Evolutionary conservation across 169 alveolate species (phyloP).

Genomic region (Toxoplasma gondii): DNA sequence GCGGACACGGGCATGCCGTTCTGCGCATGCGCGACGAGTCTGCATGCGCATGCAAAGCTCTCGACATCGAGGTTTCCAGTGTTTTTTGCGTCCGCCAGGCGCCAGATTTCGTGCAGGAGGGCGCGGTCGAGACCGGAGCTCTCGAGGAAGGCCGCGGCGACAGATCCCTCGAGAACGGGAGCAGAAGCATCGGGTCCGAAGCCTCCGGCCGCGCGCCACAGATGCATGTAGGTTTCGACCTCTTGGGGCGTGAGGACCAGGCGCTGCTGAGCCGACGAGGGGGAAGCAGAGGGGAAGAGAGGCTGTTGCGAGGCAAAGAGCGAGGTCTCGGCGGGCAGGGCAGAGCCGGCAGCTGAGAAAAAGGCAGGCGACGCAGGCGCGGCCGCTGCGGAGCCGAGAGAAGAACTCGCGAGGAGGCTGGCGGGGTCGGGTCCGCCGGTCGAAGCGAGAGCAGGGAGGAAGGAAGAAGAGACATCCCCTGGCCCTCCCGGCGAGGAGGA

Average conservation of each 20-base stretch:
- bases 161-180: neutral
- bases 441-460: neutral
- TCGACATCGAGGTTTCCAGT: slow-evolving; percentile 5
- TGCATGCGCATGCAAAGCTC: slow-evolving; percentile 18
- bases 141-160: neutral
- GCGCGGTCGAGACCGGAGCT: slow-evolving; percentile 13
- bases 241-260: neutral
- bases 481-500: neutral
- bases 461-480: neutral
- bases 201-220: slow-evolving; percentile 29
- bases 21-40: slow-evolving; percentile 36
- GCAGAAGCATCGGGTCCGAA: neutral
- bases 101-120: neutral
- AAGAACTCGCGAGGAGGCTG: neutral
- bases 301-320: neutral
- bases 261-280: neutral
- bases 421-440: neutral
- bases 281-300: neutral
- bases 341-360: neutral
- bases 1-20: neutral
- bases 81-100: neutral
- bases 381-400: neutral
- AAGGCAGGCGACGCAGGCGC: neutral
- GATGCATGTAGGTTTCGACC: neutral
- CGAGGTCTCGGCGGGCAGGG: neutral